Percentiles rank a stretch among this genome's conserved stretches.
Conservation (phyloP, 139 green algal genomes). For the Volvox africanus region DNA sequence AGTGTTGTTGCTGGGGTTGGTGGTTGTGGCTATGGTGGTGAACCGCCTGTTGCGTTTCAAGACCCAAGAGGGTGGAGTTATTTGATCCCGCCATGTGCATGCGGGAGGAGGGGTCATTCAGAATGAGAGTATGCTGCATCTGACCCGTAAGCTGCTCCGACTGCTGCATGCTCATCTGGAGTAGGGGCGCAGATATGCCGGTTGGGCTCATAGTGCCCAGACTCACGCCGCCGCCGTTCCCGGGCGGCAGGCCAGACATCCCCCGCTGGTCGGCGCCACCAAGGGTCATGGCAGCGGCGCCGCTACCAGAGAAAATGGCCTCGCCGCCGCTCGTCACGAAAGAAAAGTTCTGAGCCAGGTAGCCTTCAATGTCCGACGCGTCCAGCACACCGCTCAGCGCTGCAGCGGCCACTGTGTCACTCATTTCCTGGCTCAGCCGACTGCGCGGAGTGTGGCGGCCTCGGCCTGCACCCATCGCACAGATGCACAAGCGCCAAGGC, state of each 20-base stretch:
- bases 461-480: slow-evolving; percentile 5
- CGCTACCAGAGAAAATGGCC: not conserved
- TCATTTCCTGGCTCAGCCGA: slow-evolving; percentile 13
- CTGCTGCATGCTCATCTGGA: slow-evolving; percentile 20
- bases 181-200: slow-evolving; percentile 1
- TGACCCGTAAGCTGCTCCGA: slow-evolving; percentile 38
- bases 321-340: slow-evolving; percentile 6
- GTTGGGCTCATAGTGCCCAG: not conserved
- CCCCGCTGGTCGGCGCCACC: not conserved
- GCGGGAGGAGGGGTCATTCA: not conserved
- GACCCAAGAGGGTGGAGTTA: not conserved
- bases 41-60: not conserved
- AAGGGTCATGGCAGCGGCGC: not conserved
- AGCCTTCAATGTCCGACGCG: slow-evolving; percentile 33
- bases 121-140: slow-evolving; percentile 41
- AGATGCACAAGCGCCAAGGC: no score
- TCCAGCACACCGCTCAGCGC: slow-evolving; percentile 36
- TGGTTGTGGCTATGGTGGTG: not conserved
- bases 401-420: not conserved
- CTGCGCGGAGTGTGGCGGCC: slow-evolving; percentile 44
- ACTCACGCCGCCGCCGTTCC: not conserved
- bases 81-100: not conserved
- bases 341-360: slow-evolving; percentile 42
- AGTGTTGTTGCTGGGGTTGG: not conserved
- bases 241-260: not conserved